A percentile compares a stretch with the other conserved stretches of the same genome.
phyloP scores from a whole-genome alignment of 768 basidiomycete species.

The Tulasnella sp. region DNA sequence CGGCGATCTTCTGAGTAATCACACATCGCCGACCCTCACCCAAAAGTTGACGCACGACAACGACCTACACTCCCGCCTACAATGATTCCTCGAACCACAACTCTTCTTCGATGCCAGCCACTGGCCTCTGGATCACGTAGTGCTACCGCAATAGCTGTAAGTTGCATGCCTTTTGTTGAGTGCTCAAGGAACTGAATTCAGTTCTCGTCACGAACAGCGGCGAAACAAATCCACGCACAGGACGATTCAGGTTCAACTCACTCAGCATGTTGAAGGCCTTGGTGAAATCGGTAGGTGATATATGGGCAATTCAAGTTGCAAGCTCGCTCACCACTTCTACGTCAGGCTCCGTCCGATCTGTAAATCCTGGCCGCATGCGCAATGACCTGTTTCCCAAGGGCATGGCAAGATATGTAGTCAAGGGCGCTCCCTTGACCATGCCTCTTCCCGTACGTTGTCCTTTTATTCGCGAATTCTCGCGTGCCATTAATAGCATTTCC shows the following conservation, averaged over 20 bases:
- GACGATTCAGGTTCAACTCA: constrained; percentile 5
- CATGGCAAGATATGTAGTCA: constrained; percentile 20
- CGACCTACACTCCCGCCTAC: background rate
- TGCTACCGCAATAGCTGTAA: background rate
- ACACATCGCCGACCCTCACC: background rate
- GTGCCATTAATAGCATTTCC: too few relatives aligned
- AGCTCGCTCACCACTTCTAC: background rate
- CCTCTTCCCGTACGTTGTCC: background rate
- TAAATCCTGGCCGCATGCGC: constrained; percentile 20
- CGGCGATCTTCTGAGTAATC: background rate
- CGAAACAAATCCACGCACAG: background rate
- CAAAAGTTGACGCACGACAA: background rate
- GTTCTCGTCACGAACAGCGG: background rate
- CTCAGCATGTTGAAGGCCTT: background rate
- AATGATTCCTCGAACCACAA: background rate
- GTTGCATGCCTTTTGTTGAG: background rate
- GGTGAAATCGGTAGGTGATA: background rate
- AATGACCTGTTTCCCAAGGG: constrained; percentile 18
- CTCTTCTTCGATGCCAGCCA: background rate
- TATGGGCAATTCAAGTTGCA: background rate
- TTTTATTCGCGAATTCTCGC: background rate
- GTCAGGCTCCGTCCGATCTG: constrained; percentile 19
- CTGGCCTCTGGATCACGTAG: background rate
- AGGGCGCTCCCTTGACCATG: background rate
- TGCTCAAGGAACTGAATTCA: background rate